A percentile compares a stretch with the other conserved stretches of the same genome.
Evolutionary conservation across 140 eudicot species (phyloP).

Genomic region (Erigeron philadelphicus): DNA sequence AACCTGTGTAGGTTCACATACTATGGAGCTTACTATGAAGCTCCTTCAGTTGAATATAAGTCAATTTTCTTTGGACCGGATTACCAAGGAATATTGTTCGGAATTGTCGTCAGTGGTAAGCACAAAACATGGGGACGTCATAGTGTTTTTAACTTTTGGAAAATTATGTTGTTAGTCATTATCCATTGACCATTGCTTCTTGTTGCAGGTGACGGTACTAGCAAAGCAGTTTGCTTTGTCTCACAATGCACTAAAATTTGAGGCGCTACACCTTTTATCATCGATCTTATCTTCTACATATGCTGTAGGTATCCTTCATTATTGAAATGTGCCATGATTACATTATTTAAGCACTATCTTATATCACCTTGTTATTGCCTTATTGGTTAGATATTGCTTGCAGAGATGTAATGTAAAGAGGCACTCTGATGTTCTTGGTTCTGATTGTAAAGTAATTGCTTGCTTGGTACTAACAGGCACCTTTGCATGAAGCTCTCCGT

Average conservation of each 20-base stretch:
- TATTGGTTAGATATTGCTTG: constrained; percentile 14
- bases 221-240: constrained; percentile 66
- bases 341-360: background rate
- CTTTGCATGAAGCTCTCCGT: constrained; percentile 45
- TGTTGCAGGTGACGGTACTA: constrained; percentile 54
- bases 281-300: constrained; percentile 44
- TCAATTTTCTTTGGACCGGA: constrained; percentile 44
- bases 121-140: background rate
- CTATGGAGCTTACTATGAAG: constrained; percentile 53
- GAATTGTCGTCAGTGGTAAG: constrained; percentile 65
- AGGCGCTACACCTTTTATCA: constrained; percentile 72
- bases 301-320: constrained; percentile 42
- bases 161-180: background rate
- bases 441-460: constrained; percentile 20
- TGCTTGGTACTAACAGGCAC: constrained; percentile 44
- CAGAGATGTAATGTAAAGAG: constrained; percentile 18
- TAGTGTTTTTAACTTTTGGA: background rate
- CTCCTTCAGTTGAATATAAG: constrained; percentile 55
- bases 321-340: background rate
- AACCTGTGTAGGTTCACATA: constrained; percentile 52
- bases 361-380: constrained; percentile 6
- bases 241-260: constrained; percentile 76
- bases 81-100: constrained; percentile 38
- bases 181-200: constrained; percentile 15
- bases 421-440: constrained; percentile 8